Base-by-base conservation (phyloP, 2,329 filamentous ascomycete species). In the Beauveria medogensis region DNA sequence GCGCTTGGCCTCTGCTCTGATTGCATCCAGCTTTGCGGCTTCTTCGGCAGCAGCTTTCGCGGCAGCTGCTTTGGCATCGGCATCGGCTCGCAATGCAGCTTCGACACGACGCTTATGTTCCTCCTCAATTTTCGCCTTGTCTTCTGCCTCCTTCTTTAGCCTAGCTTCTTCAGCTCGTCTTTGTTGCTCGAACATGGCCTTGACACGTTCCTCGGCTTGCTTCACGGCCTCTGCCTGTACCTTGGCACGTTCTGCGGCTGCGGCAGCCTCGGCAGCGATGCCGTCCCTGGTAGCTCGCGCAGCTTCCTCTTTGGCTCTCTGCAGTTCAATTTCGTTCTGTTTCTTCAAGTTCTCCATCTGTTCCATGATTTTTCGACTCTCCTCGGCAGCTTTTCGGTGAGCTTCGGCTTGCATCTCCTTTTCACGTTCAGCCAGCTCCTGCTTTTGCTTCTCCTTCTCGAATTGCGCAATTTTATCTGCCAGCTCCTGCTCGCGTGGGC, bases 311-410 rank as follows among this genome's bases (percentile, higher is more conserved):
- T 70, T 76, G 7, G 79, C 79, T 26, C 73, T 73, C 59, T 80
- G 79, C 5, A 82, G 75, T 61, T 82, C 77, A 63, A 74, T 73
- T 59, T 74, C 72, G 1, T 77, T 75, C 55, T 78, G 76, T 55
- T 80, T 80, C 44, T 80, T 71, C 1, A 77, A 77, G 62, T 69
- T 72, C 46, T 64, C 69, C 64, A 73, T 62, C 8, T 78, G 75
- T 56, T 78, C 77, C 72, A 77, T 73, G 64, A 73, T 73, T 61
- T 65, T 71, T 51, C 68, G 64, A 61, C 78, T 76, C 18, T 75
- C 74, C 10, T 77, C 73, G 54, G 82, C 79, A 8, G 80, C 78
- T 58, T 69, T 73, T 34, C 77, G 74, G 16, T 40, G 43, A 6
- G 55, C 74, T 61, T 71, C 70, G 22, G 65, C 66, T 60, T 76